Evolutionary conservation across 805 yeast genomes (phyloP).

Genomic region (Saccharomycopsis fermentans): DNA sequence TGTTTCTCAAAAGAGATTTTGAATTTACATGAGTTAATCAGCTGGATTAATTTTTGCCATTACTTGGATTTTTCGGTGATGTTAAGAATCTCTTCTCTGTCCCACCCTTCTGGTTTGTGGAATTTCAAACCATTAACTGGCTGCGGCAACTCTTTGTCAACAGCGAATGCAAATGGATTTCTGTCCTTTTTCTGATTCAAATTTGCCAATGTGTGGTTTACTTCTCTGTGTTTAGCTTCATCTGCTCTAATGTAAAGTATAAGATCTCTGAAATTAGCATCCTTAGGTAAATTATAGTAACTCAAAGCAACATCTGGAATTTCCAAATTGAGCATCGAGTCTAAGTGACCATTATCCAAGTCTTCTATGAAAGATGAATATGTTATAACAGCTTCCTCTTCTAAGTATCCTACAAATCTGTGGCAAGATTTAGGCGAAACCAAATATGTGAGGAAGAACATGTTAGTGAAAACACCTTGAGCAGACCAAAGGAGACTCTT

Average conservation of each 20-base stretch:
- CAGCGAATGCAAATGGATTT: slow-evolving; percentile 53
- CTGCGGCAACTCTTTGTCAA: slow-evolving; percentile 24
- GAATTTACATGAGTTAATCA: neutral
- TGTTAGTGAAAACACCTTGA: slow-evolving; percentile 62
- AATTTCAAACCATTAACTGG: slow-evolving; percentile 23
- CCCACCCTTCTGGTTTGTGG: slow-evolving; percentile 28
- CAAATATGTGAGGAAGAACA: slow-evolving; percentile 51
- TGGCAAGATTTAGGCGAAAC: slow-evolving; percentile 56
- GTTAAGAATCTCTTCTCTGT: slow-evolving; percentile 24
- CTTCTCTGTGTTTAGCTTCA: slow-evolving; percentile 72
- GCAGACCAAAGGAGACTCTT: slow-evolving; percentile 45
- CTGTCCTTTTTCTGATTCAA: slow-evolving; percentile 43
- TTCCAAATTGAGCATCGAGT: slow-evolving; percentile 34
- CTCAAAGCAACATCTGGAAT: slow-evolving; percentile 52
- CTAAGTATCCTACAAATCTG: slow-evolving; percentile 67
- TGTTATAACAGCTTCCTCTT: slow-evolving; percentile 67
- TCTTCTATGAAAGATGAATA: slow-evolving; percentile 53
- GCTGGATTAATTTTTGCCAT: neutral
- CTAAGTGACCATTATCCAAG: slow-evolving; percentile 38
- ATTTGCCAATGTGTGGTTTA: slow-evolving; percentile 67
- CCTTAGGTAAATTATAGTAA: slow-evolving; percentile 50
- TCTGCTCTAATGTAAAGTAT: slow-evolving; percentile 59
- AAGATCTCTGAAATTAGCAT: slow-evolving; percentile 49
- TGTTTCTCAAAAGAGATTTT: neutral
- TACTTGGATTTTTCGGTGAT: slow-evolving; percentile 4